A percentile compares a stretch with the other conserved stretches of the same genome.
Conservation (phyloP, 768 basidiomycete species). For the Baorangia bicolor region DNA sequence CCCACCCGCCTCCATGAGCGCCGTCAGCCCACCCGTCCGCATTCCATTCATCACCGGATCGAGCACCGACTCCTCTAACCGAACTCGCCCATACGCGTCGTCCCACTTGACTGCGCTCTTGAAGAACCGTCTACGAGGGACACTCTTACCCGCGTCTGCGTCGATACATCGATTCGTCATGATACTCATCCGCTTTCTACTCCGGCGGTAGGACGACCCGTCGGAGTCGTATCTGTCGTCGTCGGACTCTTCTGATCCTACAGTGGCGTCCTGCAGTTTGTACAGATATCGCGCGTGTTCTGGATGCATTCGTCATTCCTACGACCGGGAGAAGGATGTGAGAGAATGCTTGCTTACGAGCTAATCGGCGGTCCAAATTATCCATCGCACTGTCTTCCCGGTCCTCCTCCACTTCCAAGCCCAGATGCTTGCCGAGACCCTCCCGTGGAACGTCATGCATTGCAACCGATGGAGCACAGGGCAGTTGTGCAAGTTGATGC, state of each 20-base stretch:
- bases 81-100: conserved; percentile 25
- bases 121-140: conserved; percentile 56
- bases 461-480: conserved; percentile 79
- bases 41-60: conserved; percentile 15
- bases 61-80: conserved; percentile 24
- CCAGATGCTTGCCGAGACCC: conserved; percentile 61
- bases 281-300: conserved; percentile 70
- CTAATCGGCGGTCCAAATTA: conserved; percentile 66
- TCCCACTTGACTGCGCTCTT: conserved; percentile 44
- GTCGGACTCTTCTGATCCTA: conserved; percentile 47
- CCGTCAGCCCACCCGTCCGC: conserved; percentile 17
- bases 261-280: conserved; percentile 50
- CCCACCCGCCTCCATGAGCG: conserved; percentile 28
- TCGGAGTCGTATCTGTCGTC: conserved; percentile 50
- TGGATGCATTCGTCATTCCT: conserved; percentile 24
- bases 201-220: conserved; percentile 40
- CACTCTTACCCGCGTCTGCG: conserved; percentile 33
- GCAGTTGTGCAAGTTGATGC: conserved; percentile 56
- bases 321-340: neutral
- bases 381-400: conserved; percentile 46
- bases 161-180: conserved; percentile 60
- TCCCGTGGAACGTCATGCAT: conserved; percentile 82
- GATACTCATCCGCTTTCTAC: conserved; percentile 66
- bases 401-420: conserved; percentile 47
- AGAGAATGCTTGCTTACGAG: conserved; percentile 49